Base-by-base conservation (phyloP, 805 yeast species). In the Barnettozyma salicaria region DNA sequence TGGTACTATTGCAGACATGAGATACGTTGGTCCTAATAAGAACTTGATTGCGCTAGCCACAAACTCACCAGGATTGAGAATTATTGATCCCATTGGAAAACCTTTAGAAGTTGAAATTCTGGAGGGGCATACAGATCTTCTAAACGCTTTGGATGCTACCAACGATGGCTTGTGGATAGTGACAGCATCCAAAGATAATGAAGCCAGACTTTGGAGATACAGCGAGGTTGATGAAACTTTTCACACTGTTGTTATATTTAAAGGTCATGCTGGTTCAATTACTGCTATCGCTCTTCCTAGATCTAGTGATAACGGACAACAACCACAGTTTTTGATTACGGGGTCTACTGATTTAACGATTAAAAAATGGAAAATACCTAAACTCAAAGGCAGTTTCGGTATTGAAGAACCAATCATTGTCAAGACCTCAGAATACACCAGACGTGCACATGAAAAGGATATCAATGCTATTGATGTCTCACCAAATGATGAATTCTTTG, bases 381-480 rank as follows among this genome's bases (percentile, higher is more conserved):
- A 76, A 32, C 95, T 96, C 26, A 71, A 76, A 49, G 72, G 78
- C 50, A 43, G 36, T 24, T 21, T 20, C 8, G 36, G 36, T 11
- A 47, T 51, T 14, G 30, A 28, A 21, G 41, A 38, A 10, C 50
- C 62, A 4, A 48, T 55, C 12, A 39, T 53, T 4, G 68, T 84
- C 6, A 76, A 70, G 49, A 64, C 69, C 2, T 83, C 96, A 3
- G 87, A 79, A 37, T 92, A 81, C 59, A 92, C 98, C 0, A 77
- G 96, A 67, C 77, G 89, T 53, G 97, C 97, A 2, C 99, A 92
- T 58, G 97, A 92, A 38, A 92, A 90, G 58, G 96, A 92, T 59
- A 92, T 92, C 42, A 94, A 92, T 53, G 74, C 90, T 3, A 64
- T 92, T 36, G 96, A 88, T 46, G 68, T 92, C 4, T 72, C 97